Evolutionary conservation across 257 asterid species (phyloP), one percentile per base, ranked within the genome.

Genomic region (Gentiana dahurica): DNA sequence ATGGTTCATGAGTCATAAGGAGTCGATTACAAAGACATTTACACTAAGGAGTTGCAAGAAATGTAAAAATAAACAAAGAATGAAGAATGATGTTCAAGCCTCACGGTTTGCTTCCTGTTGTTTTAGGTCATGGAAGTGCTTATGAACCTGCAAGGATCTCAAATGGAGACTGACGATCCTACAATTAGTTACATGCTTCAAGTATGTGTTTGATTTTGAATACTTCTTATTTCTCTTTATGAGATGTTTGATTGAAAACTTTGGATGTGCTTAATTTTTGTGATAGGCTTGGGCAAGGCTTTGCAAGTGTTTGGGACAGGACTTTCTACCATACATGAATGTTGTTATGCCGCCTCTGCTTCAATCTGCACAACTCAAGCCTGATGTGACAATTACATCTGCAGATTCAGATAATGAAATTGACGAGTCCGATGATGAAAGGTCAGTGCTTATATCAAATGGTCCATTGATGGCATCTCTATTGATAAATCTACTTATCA

Each of bases 301-400:
- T 51, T 89, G 97, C 95, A 89, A 89, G 81, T 85, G 97, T 68
- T 66, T 89, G 76, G 95, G 97, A 57, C 95, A 85, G 75, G 97
- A 89, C 76, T 89, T 85, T 75, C 95, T 89, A 65, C 95, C 97
- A 61, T 89, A 89, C 70, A 83, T 89, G 97, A 67, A 78, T 54
- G 95, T 89, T 24, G 97, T 89, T 61, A 89, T 89, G 95, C 97
- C 95, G 65, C 92, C 95, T 57, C 65, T 89, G 79, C 89, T 89
- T 63, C 92, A 67, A 72, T 89, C 97, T 68, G 95, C 97, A 70
- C 97, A 89, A 70, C 77, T 89, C 49, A 85, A 89, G 77, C 97
- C 95, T 67, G 97, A 89, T 72, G 92, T 89, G 55, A 85, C 73
- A 63, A 85, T 89, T 56, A 81, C 94, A 60, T 83, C 94, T 60